Conservation (phyloP, 352 stramenopile genomes). For the Globisporangium lucens region DNA sequence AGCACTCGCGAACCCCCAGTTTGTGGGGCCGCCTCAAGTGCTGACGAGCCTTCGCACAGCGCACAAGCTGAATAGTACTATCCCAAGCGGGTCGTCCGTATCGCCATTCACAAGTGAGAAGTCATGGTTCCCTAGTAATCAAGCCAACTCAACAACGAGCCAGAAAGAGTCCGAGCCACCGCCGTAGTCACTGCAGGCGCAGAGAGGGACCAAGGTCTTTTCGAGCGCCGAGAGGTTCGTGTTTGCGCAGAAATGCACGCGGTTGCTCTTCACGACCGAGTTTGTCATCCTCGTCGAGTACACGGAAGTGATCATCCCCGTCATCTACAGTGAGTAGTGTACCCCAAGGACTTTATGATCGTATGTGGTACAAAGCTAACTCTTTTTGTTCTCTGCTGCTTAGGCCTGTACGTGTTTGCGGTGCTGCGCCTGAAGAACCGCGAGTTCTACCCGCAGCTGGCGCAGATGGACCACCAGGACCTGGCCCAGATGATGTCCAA, state of each 20-base stretch:
- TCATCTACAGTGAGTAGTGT: constrained; percentile 10
- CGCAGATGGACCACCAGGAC: neutral
- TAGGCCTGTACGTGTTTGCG: neutral
- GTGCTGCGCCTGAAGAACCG: neutral
- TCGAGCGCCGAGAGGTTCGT: neutral
- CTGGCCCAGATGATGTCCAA: neutral
- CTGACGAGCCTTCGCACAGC: neutral
- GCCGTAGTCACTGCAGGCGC: neutral
- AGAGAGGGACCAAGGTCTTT: neutral
- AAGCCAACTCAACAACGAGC: too few species aligned
- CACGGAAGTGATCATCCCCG: constrained; percentile 7
- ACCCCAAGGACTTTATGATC: too few species aligned
- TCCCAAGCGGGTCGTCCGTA: neutral
- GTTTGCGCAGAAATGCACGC: constrained; percentile 5
- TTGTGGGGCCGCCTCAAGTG: neutral
- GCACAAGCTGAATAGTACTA: neutral
- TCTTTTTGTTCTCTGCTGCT: neutral
- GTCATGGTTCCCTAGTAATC: too few species aligned
- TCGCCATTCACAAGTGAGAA: neutral
- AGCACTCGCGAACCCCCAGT: neutral
- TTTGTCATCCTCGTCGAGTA: constrained; percentile 10
- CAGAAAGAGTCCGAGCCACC: too few species aligned
- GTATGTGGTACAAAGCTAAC: too few species aligned
- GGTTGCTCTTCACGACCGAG: constrained; percentile 3
- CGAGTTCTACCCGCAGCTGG: constrained; percentile 3